Conservation (phyloP, 1,284 basidiomycete species). For the Ustilago xerochloae region DNA sequence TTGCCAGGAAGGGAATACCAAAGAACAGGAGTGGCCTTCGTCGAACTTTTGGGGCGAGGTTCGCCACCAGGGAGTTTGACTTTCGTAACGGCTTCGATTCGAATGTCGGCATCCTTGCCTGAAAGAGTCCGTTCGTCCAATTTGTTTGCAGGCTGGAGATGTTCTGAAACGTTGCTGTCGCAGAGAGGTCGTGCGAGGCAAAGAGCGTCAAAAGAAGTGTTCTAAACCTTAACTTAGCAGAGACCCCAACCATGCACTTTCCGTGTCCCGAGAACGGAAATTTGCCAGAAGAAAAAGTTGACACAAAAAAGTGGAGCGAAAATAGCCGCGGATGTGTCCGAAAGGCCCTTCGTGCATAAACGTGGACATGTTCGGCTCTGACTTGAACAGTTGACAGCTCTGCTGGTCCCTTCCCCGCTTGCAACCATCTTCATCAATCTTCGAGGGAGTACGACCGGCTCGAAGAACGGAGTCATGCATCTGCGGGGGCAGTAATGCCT, state of each 20-base stretch:
- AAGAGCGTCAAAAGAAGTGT: neutral
- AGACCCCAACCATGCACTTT: too few relatives aligned
- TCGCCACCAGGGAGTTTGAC: slow-evolving; percentile 25
- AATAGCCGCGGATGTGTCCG: slow-evolving; percentile 3
- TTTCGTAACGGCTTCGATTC: slow-evolving; percentile 47
- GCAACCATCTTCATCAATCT: neutral
- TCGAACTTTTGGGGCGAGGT: slow-evolving; percentile 59
- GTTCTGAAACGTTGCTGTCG: neutral
- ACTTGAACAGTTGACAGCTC: neutral
- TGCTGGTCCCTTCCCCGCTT: neutral
- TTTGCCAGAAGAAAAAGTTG: neutral
- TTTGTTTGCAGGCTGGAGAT: neutral
- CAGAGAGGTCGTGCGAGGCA: neutral
- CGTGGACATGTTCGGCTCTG: slow-evolving; percentile 4
- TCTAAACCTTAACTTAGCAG: slow-evolving; percentile 2
- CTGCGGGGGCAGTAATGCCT: slow-evolving; percentile 38
- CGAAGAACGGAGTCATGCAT: slow-evolving; percentile 4
- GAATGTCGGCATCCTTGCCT: slow-evolving; percentile 40
- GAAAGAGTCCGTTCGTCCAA: neutral
- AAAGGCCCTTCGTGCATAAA: slow-evolving; percentile 6
- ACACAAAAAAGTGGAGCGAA: slow-evolving; percentile 7
- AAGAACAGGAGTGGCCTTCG: slow-evolving; percentile 74
- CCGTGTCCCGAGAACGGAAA: slow-evolving; percentile 6
- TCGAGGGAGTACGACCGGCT: neutral
- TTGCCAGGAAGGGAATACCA: slow-evolving; percentile 84